A percentile compares a stretch with the other conserved stretches of the same genome.
Evolutionary conservation across 768 basidiomycete species (phyloP).

Genomic region (Leucogyrophana mollusca): DNA sequence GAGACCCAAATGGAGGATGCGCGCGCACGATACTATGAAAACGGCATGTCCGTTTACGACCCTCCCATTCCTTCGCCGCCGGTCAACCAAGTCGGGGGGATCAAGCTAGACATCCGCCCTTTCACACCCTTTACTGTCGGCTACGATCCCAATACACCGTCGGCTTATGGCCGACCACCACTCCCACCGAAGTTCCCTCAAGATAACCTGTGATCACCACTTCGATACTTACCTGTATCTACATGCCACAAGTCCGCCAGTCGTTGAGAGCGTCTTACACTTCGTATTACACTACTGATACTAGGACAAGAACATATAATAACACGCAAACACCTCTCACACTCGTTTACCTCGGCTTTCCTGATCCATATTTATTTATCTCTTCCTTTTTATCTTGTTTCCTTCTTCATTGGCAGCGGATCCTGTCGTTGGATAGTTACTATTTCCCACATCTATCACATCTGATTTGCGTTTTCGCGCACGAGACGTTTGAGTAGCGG

Average conservation of each 20-base stretch:
- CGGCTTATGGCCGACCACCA: no score
- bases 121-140: constrained; percentile 46
- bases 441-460: constrained; percentile 13
- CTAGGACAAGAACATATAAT: no score
- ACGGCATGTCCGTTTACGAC: constrained; percentile 27
- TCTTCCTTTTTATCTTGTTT: constrained; percentile 27
- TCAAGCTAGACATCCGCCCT: constrained; percentile 37
- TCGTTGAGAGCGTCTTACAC: not conserved
- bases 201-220: not conserved
- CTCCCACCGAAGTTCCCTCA: not conserved
- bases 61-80: constrained; percentile 16
- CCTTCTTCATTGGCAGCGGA: not conserved
- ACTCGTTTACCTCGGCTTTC: no score
- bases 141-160: no score
- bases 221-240: not conserved
- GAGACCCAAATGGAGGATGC: constrained; percentile 78
- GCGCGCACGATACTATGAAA: constrained; percentile 43
- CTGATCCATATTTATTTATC: constrained; percentile 12
- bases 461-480: constrained; percentile 43
- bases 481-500: constrained; percentile 4
- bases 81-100: constrained; percentile 7
- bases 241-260: not conserved
- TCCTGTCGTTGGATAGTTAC: not conserved
- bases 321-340: no score
- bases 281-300: no score